phyloP scores from a whole-genome alignment of 768 basidiomycete genomes.

The Pleurotus ostreatus region DNA sequence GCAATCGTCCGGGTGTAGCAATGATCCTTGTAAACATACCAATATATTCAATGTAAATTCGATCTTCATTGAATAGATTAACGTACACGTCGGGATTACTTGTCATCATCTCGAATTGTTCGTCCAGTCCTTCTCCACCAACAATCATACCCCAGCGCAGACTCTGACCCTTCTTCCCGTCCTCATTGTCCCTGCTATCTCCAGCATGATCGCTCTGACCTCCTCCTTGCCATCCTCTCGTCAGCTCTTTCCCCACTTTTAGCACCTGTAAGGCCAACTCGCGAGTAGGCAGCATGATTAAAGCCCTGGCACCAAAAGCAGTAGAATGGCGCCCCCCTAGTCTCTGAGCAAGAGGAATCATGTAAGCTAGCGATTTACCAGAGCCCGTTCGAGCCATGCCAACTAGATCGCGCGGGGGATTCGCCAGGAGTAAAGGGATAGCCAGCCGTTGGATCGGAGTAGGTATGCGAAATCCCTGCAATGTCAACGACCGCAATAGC shows the following conservation, averaged over 20 bases:
- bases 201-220: conserved; percentile 69
- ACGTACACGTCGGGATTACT: conserved; percentile 94
- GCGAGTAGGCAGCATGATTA: conserved; percentile 88
- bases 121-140: conserved; percentile 92
- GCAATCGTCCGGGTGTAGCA: conserved; percentile 93
- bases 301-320: conserved; percentile 77
- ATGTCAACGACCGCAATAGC: conserved; percentile 76
- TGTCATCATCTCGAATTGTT: conserved; percentile 94
- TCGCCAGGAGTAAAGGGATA: conserved; percentile 79
- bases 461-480: conserved; percentile 93
- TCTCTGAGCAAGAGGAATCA: conserved; percentile 87
- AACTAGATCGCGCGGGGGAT: conserved; percentile 88
- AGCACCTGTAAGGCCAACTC: conserved; percentile 93
- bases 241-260: conserved; percentile 93
- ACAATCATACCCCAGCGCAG: conserved; percentile 93
- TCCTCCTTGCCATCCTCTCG: conserved; percentile 64
- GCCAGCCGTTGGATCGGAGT: conserved; percentile 94
- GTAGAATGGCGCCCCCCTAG: conserved; percentile 78
- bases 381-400: conserved; percentile 99
- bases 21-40: conserved; percentile 63
- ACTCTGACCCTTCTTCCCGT: conserved; percentile 51
- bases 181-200: conserved; percentile 55
- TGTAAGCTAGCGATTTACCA: conserved; percentile 94
- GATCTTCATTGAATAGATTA: conserved; percentile 8
- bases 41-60: conserved; percentile 12